A percentile compares a stretch with the other conserved stretches of the same genome.
These are phyloP conservation scores for Brassica cretica DNA, from an alignment of 345 rosid species.

Conservation along the genomic window DNA sequence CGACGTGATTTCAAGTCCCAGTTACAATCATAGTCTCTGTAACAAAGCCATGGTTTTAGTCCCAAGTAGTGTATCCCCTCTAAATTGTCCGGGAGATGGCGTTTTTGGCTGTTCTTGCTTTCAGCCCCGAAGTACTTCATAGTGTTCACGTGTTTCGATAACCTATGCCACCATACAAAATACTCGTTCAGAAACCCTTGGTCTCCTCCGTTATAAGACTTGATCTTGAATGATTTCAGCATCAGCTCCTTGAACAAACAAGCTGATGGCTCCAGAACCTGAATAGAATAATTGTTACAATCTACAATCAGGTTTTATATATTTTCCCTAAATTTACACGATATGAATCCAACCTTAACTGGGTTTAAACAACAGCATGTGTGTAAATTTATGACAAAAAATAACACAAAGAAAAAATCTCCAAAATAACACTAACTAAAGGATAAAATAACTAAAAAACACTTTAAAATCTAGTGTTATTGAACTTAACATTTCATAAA, in stretches of 20 bases:
- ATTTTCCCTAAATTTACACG: neutral
- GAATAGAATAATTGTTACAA: neutral
- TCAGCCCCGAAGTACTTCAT: slow-evolving; percentile 48
- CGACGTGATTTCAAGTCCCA: slow-evolving; percentile 58
- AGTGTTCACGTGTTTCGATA: slow-evolving; percentile 53
- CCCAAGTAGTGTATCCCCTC: slow-evolving; percentile 74
- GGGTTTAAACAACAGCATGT: neutral
- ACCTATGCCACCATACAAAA: slow-evolving; percentile 87
- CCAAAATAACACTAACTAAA: no score
- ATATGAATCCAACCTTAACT: neutral
- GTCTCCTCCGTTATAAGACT: slow-evolving; percentile 84
- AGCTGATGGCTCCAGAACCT: slow-evolving; percentile 68
- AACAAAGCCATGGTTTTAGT: slow-evolving; percentile 90
- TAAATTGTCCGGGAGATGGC: neutral
- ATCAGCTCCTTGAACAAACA: slow-evolving; percentile 64
- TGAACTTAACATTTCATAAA: no score
- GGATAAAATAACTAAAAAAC: no score
- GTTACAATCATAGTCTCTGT: slow-evolving; percentile 85
- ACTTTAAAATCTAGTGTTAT: no score
- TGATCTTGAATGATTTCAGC: slow-evolving; percentile 42
- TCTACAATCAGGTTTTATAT: neutral
- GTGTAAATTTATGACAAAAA: neutral
- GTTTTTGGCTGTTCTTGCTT: neutral
- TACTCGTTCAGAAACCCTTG: slow-evolving; percentile 82
- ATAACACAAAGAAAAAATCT: no score